A percentile compares a stretch with the other conserved stretches of the same genome.
Conservation (phyloP, 257 asterid species). For the Jaltomata sinuosa region DNA sequence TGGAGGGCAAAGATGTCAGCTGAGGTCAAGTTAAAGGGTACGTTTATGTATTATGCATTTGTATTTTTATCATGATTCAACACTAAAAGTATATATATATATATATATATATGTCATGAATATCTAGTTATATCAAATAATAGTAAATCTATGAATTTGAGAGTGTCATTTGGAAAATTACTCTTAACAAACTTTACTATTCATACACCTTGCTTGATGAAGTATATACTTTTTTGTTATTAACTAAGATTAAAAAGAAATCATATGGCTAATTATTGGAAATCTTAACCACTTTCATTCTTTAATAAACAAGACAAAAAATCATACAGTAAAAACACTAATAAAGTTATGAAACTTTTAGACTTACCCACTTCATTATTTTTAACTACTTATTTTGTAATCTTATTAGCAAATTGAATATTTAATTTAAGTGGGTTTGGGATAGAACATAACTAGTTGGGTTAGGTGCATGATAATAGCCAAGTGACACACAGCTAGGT, state of each 20-base stretch:
- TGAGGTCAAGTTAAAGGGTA: too few relatives aligned
- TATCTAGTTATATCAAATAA: background rate
- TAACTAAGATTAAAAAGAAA: background rate
- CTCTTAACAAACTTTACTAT: too few relatives aligned
- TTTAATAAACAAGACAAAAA: constrained; percentile 1
- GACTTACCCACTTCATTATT: background rate
- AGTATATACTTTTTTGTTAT: too few relatives aligned
- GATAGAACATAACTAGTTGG: constrained; percentile 18
- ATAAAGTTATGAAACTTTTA: background rate
- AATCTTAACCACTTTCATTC: background rate
- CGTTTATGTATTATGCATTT: too few relatives aligned
- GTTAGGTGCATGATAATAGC: constrained; percentile 35
- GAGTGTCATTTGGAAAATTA: too few relatives aligned
- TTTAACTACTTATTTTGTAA: background rate
- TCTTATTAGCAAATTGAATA: constrained; percentile 4
- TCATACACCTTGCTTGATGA: background rate
- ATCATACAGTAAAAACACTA: background rate
- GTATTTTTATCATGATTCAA: too few relatives aligned
- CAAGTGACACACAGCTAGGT: constrained; percentile 18
- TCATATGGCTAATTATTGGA: background rate
- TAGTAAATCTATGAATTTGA: background rate
- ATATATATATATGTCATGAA: too few relatives aligned
- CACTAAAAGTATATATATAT: background rate
- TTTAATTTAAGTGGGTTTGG: background rate
- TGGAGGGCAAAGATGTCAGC: too few relatives aligned